Evolutionary conservation across 306 rosid genomes (phyloP).

Genomic region (Fagus crenata): DNA sequence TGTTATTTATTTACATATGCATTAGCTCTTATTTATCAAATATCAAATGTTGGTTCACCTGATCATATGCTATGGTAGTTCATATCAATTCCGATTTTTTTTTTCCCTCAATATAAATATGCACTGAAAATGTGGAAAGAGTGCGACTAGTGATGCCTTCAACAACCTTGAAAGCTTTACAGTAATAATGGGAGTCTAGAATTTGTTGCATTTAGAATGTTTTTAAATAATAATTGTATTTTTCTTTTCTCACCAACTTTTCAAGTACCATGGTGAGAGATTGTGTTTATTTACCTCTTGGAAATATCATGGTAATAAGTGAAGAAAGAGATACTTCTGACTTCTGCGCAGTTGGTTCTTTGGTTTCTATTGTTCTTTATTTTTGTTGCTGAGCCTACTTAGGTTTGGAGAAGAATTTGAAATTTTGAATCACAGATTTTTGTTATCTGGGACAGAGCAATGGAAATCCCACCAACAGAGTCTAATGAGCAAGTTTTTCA

Average conservation of each 20-base stretch:
- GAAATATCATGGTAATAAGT: background rate
- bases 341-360: background rate
- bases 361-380: background rate
- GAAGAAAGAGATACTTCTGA: background rate
- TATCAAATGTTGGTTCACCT: background rate
- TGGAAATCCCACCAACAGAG: background rate
- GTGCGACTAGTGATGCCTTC: too few species aligned
- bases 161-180: background rate
- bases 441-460: background rate
- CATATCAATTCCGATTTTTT: background rate
- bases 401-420: background rate
- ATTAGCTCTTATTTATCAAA: background rate
- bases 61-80: background rate
- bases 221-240: background rate
- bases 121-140: background rate
- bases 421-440: background rate
- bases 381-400: background rate
- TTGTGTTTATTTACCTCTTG: background rate
- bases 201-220: background rate
- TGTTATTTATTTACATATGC: background rate
- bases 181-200: background rate
- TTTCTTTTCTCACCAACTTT: background rate
- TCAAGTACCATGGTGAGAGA: background rate
- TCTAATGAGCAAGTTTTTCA: background rate
- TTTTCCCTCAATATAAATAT: background rate